Conservation (phyloP, 2,329 filamentous ascomycete species). For the Neophaeococcomyces mojaviensis region DNA sequence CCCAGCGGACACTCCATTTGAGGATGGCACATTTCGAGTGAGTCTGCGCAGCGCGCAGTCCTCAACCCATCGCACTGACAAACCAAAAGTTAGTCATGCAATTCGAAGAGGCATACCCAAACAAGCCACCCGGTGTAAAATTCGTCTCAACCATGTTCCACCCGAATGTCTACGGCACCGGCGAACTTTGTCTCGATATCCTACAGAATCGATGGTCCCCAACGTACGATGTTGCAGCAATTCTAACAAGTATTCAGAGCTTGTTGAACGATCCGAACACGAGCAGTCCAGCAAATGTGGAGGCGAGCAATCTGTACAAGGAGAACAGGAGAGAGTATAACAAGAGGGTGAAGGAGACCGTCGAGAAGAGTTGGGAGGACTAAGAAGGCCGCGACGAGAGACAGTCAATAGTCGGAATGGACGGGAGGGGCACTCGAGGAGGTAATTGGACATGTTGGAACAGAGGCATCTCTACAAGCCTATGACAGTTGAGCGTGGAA, state of each 20-base stretch:
- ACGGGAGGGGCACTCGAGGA: too few species aligned
- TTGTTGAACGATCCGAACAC: conserved; percentile 96
- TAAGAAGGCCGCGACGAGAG: conserved; percentile 37
- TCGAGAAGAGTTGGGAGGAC: conserved; percentile 99
- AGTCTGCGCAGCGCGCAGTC: too few species aligned
- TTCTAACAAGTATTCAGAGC: conserved; percentile 96
- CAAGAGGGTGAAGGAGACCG: conserved; percentile 89
- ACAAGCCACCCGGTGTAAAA: conserved; percentile 95
- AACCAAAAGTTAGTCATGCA: conserved; percentile 71
- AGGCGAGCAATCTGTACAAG: conserved; percentile 96
- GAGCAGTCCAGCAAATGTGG: conserved; percentile 94
- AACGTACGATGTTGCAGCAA: conserved; percentile 94
- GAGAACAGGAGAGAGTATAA: conserved; percentile 95
- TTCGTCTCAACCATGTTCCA: conserved; percentile 99
- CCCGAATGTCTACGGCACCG: conserved; percentile 94
- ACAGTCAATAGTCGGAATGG: too few species aligned
- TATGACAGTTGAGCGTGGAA: too few species aligned
- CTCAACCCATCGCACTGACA: too few species aligned
- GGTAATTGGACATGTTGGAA: too few species aligned
- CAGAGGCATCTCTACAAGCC: too few species aligned
- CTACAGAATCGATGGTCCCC: conserved; percentile 97
- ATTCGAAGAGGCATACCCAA: conserved; percentile 97
- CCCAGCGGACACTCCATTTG: conserved; percentile 91
- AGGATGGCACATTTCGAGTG: conserved; percentile 84
- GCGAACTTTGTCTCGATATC: conserved; percentile 93